Percentiles rank a stretch among this genome's conserved stretches.
Conservation (phyloP, 305 asterid genomes). For the Fraxinus greggii region DNA sequence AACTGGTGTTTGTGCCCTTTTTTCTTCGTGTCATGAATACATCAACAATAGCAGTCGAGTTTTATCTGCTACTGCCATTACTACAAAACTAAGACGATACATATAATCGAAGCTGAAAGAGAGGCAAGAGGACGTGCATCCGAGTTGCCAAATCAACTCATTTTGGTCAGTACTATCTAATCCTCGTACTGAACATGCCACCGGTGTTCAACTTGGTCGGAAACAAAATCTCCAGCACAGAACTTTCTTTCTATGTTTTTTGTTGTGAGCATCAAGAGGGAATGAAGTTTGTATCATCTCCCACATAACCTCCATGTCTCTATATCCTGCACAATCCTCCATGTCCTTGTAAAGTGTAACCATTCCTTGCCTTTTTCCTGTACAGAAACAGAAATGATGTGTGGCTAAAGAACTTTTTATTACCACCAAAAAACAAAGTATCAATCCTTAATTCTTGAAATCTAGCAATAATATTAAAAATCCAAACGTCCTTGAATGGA, state of each 20-base stretch:
- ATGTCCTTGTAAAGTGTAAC: slow-evolving; percentile 48
- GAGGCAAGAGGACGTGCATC: not conserved
- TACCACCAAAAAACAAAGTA: not conserved
- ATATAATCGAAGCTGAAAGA: not conserved
- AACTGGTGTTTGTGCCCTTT: not conserved
- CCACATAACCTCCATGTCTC: slow-evolving; percentile 68
- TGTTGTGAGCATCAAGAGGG: slow-evolving; percentile 23
- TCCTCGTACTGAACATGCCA: not conserved
- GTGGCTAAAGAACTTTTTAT: not conserved
- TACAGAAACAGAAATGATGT: not conserved
- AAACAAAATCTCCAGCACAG: slow-evolving; percentile 41
- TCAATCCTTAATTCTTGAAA: not conserved
- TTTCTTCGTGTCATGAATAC: not conserved
- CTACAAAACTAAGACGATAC: not conserved
- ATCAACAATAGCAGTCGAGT: not conserved
- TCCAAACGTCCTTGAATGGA: not conserved
- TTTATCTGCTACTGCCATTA: not conserved
- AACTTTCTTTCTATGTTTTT: slow-evolving; percentile 23
- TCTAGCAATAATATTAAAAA: not conserved
- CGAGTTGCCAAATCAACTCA: not conserved
- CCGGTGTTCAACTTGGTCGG: slow-evolving; percentile 23
- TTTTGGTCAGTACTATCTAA: not conserved
- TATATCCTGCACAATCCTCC: slow-evolving; percentile 61
- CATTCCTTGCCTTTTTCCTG: slow-evolving; percentile 44
- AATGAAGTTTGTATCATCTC: slow-evolving; percentile 51